Evolutionary conservation across 345 rosid species (phyloP).

Genomic region (Tarenaya hassleriana): DNA sequence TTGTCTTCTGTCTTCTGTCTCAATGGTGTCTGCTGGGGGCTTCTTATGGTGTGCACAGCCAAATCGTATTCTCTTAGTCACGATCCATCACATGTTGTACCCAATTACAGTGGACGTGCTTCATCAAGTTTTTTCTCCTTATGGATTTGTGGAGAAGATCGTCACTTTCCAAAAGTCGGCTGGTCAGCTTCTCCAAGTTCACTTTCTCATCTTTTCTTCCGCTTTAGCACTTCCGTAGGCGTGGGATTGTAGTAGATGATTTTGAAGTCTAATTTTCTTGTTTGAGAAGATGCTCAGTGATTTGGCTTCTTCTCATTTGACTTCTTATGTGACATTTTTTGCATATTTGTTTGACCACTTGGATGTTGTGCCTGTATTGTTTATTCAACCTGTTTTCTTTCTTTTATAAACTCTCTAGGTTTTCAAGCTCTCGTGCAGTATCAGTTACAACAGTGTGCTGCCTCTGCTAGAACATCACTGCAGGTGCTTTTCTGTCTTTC

Average conservation of each 20-base stretch:
- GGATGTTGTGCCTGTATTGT: neutral
- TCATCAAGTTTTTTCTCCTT: constrained; percentile 90
- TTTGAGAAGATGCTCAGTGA: constrained; percentile 1
- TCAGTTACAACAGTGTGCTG: constrained; percentile 67
- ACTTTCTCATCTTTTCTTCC: constrained; percentile 34
- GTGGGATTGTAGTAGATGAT: constrained; percentile 6
- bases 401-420: constrained; percentile 41
- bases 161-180: constrained; percentile 99
- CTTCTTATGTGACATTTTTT: neutral
- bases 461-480: constrained; percentile 76
- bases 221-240: constrained; percentile 17
- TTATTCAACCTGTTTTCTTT: neutral
- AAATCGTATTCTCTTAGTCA: constrained; percentile 88
- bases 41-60: constrained; percentile 70
- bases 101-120: constrained; percentile 95
- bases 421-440: constrained; percentile 96
- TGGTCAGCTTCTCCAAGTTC: constrained; percentile 69
- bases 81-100: constrained; percentile 90
- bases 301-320: constrained; percentile 10
- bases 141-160: constrained; percentile 92
- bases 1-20: constrained; percentile 53
- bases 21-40: constrained; percentile 51
- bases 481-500: constrained; percentile 43
- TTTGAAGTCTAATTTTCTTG: constrained; percentile 4
- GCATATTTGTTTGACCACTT: neutral